Evolutionary conservation across 2,329 filamentous ascomycete species (phyloP).

Genomic region (Calonectria fujianensis): DNA sequence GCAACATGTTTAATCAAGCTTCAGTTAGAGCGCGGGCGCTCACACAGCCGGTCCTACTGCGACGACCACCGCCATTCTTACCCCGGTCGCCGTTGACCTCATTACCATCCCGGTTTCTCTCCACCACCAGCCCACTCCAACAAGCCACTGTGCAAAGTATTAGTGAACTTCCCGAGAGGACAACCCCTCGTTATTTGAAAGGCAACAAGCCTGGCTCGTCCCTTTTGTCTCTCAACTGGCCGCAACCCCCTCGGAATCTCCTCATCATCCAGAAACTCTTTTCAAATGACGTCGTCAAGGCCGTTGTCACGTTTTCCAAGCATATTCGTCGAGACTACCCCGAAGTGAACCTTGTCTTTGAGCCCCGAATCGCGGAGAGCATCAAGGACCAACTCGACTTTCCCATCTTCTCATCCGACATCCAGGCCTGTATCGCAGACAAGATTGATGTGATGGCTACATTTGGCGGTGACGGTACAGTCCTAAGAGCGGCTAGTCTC

Average conservation of each 20-base stretch:
- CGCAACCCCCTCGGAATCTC: constrained; percentile 73
- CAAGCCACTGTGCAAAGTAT: constrained; percentile 57
- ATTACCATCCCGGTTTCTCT: constrained; percentile 65
- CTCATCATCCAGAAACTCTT: constrained; percentile 76
- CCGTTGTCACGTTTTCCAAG: constrained; percentile 75
- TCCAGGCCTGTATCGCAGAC: constrained; percentile 75
- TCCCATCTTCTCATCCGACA: constrained; percentile 79
- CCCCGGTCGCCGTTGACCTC: constrained; percentile 23
- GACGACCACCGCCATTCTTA: constrained; percentile 13
- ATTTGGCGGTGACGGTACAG: constrained; percentile 84
- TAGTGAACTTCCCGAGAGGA: constrained; percentile 59
- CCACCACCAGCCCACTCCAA: constrained; percentile 66
- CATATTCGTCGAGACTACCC: constrained; percentile 89
- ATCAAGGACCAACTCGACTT: constrained; percentile 83
- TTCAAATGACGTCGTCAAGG: constrained; percentile 70
- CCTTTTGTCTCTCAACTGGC: constrained; percentile 73
- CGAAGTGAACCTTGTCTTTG: constrained; percentile 87
- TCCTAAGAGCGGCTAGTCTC: constrained; percentile 67
- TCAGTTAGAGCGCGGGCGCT: constrained; percentile 43
- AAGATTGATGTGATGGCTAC: constrained; percentile 94
- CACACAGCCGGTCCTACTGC: constrained; percentile 33
- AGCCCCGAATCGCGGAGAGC: constrained; percentile 82
- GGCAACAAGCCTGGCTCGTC: constrained; percentile 69
- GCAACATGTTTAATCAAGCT: constrained; percentile 51
- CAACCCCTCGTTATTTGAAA: constrained; percentile 60